Evolutionary conservation across 2,329 filamentous ascomycete genomes (phyloP).

Genomic region (Hymenoscyphus albidus): DNA sequence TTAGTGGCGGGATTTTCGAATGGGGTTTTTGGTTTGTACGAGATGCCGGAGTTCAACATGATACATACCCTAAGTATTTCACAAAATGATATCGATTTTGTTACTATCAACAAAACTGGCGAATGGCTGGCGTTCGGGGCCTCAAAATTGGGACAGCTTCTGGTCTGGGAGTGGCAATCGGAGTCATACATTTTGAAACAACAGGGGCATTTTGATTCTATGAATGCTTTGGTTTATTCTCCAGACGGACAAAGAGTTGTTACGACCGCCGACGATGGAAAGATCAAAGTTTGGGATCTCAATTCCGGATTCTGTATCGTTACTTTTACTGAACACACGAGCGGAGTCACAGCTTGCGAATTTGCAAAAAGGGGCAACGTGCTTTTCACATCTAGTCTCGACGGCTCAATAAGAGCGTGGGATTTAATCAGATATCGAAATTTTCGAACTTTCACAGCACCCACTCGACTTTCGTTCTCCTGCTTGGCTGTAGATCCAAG

Average conservation of each 20-base stretch:
- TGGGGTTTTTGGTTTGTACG: slow-evolving; percentile 89
- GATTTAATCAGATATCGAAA: slow-evolving; percentile 94
- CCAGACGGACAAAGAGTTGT: slow-evolving; percentile 91
- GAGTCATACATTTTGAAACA: slow-evolving; percentile 99
- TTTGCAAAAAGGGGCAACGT: slow-evolving; percentile 96
- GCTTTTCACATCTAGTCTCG: slow-evolving; percentile 89
- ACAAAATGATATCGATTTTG: slow-evolving; percentile 92
- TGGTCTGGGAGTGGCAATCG: slow-evolving; percentile 99
- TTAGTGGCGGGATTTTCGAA: slow-evolving; percentile 96
- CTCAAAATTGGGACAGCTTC: slow-evolving; percentile 88
- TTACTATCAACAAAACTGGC: slow-evolving; percentile 88
- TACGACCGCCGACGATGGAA: slow-evolving; percentile 92
- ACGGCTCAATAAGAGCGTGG: slow-evolving; percentile 93
- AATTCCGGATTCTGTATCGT: slow-evolving; percentile 96
- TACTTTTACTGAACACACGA: slow-evolving; percentile 95
- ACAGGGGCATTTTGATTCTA: slow-evolving; percentile 92
- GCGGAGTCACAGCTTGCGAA: slow-evolving; percentile 88
- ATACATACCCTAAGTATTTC: slow-evolving; percentile 93
- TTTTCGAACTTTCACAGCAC: slow-evolving; percentile 95
- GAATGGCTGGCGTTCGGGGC: slow-evolving; percentile 98
- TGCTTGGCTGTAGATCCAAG: slow-evolving; percentile 95
- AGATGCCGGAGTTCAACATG: slow-evolving; percentile 91
- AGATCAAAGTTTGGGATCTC: slow-evolving; percentile 98
- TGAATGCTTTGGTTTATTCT: slow-evolving; percentile 90
- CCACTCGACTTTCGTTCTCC: slow-evolving; percentile 85